A percentile compares a stretch with the other conserved stretches of the same genome.
phyloP scores from a whole-genome alignment of 1,139 yeast species.

The Debaryomyces coudertii region DNA sequence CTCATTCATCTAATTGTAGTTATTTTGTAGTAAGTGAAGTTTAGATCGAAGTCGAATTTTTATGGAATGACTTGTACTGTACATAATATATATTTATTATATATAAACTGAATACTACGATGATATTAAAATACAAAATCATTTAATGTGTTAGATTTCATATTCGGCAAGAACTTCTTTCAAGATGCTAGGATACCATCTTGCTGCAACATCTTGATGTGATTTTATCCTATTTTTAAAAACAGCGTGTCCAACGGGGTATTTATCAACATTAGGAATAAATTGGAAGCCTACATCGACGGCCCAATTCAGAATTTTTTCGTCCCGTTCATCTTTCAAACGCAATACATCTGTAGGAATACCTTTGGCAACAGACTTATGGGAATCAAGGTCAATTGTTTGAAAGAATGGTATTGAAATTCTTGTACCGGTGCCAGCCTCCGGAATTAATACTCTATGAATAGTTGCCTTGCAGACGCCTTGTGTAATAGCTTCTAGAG shows the following conservation, averaged over 20 bases:
- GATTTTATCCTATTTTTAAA: constrained; percentile 65
- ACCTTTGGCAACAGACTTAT: constrained; percentile 34
- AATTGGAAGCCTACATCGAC: constrained; percentile 56
- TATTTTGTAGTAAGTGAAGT: not conserved
- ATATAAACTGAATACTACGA: too few species aligned
- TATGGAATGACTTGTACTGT: not conserved
- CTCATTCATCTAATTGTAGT: constrained; percentile 1
- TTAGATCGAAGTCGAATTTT: not conserved
- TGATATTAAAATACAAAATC: not conserved
- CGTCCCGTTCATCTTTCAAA: constrained; percentile 41
- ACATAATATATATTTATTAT: not conserved
- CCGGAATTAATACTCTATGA: constrained; percentile 62
- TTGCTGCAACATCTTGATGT: constrained; percentile 67
- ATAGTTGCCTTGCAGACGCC: constrained; percentile 68
- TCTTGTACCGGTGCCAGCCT: constrained; percentile 54
- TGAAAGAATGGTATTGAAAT: constrained; percentile 59
- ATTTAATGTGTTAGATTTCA: not conserved
- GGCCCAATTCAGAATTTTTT: constrained; percentile 39
- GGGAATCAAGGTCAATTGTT: constrained; percentile 52
- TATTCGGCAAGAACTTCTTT: constrained; percentile 29
- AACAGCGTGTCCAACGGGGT: constrained; percentile 61
- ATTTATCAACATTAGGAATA: constrained; percentile 44
- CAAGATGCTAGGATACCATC: constrained; percentile 61
- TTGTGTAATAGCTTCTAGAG: constrained; percentile 54
- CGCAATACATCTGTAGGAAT: constrained; percentile 37